phyloP scores from a whole-genome alignment of 108 stramenopile species.

The Stephanodiscus triporus region DNA sequence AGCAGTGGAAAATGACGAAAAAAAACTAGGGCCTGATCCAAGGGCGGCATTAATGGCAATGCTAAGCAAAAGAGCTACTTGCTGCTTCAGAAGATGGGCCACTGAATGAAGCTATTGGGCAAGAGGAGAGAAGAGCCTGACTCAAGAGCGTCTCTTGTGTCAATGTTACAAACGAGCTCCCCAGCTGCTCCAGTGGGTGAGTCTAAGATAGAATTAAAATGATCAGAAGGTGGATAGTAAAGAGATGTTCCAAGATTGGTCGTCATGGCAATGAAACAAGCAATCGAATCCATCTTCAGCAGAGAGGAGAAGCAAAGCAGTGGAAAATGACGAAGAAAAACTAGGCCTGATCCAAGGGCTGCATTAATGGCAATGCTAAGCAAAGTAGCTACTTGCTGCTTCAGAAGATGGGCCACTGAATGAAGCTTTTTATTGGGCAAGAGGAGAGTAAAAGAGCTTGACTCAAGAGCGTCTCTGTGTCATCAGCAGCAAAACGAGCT shows the following conservation, averaged over 20 bases:
- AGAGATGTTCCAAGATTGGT: constrained; percentile 2
- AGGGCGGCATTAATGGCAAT: constrained; percentile 7
- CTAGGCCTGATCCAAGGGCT: not conserved
- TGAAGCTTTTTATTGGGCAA: not conserved
- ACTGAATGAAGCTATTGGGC: constrained; percentile 13
- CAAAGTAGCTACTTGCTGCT: constrained; percentile 17
- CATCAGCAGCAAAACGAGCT: constrained; percentile 24
- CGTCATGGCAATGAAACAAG: not conserved
- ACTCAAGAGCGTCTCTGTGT: constrained; percentile 16
- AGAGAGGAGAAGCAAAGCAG: not conserved
- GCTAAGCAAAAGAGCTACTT: constrained; percentile 20
- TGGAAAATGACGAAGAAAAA: not conserved
- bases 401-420: not conserved
- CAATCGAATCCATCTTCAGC: not conserved
- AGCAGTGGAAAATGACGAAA: not conserved
- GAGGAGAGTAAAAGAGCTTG: not conserved
- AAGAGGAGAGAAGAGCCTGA: constrained; percentile 8
- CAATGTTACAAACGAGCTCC: constrained; percentile 19
- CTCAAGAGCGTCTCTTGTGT: constrained; percentile 14
- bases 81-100: constrained; percentile 14
- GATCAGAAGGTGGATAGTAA: no score
- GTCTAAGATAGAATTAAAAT: no score
- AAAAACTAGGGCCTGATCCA: not conserved
- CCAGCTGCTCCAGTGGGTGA: constrained; percentile 17
- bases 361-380: constrained; percentile 17